These are phyloP conservation scores for Brassica napus DNA, from an alignment of 345 rosid genomes.

Conservation along the genomic window DNA sequence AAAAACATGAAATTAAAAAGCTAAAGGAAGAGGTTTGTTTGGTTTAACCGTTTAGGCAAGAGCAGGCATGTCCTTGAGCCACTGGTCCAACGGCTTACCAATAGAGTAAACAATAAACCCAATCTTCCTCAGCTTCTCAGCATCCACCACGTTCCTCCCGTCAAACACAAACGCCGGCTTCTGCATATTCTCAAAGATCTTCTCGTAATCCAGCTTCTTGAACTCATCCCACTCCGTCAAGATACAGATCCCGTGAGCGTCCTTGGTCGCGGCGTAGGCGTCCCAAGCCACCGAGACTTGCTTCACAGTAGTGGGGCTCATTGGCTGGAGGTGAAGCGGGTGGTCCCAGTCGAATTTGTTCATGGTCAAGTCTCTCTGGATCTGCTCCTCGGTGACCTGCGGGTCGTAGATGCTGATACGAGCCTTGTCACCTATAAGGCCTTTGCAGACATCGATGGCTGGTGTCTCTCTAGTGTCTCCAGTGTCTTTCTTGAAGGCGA, in stretches of 20 bases:
- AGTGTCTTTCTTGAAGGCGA: conserved; percentile 91
- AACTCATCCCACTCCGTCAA: conserved; percentile 97
- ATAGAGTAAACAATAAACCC: conserved; percentile 92
- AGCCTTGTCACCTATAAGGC: conserved; percentile 86
- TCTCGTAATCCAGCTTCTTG: conserved; percentile 73
- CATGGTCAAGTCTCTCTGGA: conserved; percentile 88
- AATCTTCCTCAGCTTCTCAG: conserved; percentile 68
- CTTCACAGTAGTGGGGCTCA: conserved; percentile 78
- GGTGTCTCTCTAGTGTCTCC: conserved; percentile 94
- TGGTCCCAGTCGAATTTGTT: conserved; percentile 96
- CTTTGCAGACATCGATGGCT: conserved; percentile 92
- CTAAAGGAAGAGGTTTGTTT: conserved; percentile 19
- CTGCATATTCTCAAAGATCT: conserved; percentile 79
- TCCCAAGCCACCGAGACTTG: conserved; percentile 79
- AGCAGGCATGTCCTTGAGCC: conserved; percentile 98
- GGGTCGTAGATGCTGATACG: conserved; percentile 83
- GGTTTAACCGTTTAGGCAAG: conserved; percentile 48
- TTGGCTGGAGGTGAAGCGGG: conserved; percentile 89
- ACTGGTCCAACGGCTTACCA: conserved; percentile 87
- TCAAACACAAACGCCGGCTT: conserved; percentile 90
- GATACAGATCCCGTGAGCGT: conserved; percentile 84
- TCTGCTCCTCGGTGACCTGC: conserved; percentile 85
- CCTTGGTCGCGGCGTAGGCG: conserved; percentile 77
- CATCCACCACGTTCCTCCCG: conserved; percentile 72
- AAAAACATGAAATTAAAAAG: conserved; percentile 2